Percentiles rank a stretch among this genome's conserved stretches.
Conservation (phyloP, 768 basidiomycete species). For the Leccinum subtestaceum region DNA sequence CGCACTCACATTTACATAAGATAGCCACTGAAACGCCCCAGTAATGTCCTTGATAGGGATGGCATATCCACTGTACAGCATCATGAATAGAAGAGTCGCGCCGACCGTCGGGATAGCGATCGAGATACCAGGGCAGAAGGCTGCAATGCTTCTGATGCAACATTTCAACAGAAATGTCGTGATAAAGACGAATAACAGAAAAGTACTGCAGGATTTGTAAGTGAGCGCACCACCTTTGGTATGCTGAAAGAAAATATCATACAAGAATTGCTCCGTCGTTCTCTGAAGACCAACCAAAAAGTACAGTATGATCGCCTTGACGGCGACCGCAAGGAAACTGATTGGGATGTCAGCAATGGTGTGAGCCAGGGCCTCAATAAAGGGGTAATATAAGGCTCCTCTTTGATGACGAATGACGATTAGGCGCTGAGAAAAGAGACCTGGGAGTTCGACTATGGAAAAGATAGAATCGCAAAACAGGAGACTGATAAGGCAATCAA, state of each 20-base stretch:
- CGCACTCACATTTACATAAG: slow-evolving; percentile 25
- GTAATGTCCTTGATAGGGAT: slow-evolving; percentile 22
- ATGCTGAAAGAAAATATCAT: not conserved
- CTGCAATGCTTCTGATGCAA: slow-evolving; percentile 67
- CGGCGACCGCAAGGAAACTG: slow-evolving; percentile 21
- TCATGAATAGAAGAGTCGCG: slow-evolving; percentile 35
- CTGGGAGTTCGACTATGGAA: slow-evolving; percentile 52
- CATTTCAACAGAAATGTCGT: slow-evolving; percentile 66
- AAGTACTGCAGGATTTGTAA: slow-evolving; percentile 48
- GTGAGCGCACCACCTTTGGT: slow-evolving; percentile 16
- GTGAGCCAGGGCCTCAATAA: slow-evolving; percentile 42
- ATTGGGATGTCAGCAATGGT: slow-evolving; percentile 47
- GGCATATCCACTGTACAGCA: slow-evolving; percentile 43
- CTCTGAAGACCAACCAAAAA: slow-evolving; percentile 20
- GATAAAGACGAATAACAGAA: slow-evolving; percentile 49
- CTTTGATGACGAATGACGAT: slow-evolving; percentile 43
- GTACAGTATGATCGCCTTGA: slow-evolving; percentile 17
- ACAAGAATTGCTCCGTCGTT: slow-evolving; percentile 21
- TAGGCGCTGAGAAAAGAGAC: slow-evolving; percentile 42
- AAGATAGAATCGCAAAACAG: slow-evolving; percentile 50
- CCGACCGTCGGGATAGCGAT: slow-evolving; percentile 41
- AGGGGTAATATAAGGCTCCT: slow-evolving; percentile 49
- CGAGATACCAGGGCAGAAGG: slow-evolving; percentile 50
- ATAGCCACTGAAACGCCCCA: slow-evolving; percentile 19
- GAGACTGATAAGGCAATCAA: slow-evolving; percentile 35